A percentile compares a stretch with the other conserved stretches of the same genome.
Conservation (phyloP, 352 stramenopile genomes). For the Pythium pectinolyticum region DNA sequence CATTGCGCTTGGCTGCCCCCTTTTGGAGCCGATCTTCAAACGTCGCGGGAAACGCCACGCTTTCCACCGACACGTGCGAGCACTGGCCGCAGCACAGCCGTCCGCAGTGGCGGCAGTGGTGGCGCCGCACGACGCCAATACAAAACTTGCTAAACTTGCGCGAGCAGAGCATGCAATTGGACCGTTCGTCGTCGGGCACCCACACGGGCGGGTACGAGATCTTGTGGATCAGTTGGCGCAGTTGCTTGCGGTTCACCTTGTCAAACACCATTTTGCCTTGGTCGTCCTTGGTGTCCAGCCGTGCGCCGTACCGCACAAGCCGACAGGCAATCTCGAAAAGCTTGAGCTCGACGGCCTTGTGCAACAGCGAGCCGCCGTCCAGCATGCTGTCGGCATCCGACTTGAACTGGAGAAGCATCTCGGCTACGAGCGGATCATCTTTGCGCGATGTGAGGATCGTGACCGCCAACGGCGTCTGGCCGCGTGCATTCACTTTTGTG, state of each 20-base stretch:
- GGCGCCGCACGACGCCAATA: constrained; percentile 67
- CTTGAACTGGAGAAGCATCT: constrained; percentile 80
- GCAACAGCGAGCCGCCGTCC: constrained; percentile 67
- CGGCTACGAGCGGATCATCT: constrained; percentile 74
- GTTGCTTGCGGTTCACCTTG: constrained; percentile 71
- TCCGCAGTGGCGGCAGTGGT: constrained; percentile 86
- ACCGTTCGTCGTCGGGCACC: constrained; percentile 70
- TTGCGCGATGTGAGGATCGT: constrained; percentile 76
- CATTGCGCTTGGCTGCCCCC: constrained; percentile 30
- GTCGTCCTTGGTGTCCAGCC: constrained; percentile 74
- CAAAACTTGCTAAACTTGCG: constrained; percentile 67
- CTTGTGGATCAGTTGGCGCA: constrained; percentile 74
- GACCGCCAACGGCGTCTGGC: constrained; percentile 71
- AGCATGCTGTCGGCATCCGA: constrained; percentile 66
- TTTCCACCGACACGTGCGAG: constrained; percentile 71
- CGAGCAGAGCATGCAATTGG: constrained; percentile 77
- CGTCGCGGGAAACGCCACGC: constrained; percentile 61
- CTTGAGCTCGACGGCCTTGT: constrained; percentile 70
- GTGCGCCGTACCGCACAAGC: constrained; percentile 76
- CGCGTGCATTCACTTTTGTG: constrained; percentile 61
- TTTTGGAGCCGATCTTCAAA: constrained; percentile 53
- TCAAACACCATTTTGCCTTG: constrained; percentile 82
- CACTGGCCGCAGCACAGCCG: constrained; percentile 79
- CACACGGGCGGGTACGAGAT: constrained; percentile 82
- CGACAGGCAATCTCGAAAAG: constrained; percentile 76